Conservation (phyloP, 192 early-diverging fungal species). For the Oehlia diaphana region DNA sequence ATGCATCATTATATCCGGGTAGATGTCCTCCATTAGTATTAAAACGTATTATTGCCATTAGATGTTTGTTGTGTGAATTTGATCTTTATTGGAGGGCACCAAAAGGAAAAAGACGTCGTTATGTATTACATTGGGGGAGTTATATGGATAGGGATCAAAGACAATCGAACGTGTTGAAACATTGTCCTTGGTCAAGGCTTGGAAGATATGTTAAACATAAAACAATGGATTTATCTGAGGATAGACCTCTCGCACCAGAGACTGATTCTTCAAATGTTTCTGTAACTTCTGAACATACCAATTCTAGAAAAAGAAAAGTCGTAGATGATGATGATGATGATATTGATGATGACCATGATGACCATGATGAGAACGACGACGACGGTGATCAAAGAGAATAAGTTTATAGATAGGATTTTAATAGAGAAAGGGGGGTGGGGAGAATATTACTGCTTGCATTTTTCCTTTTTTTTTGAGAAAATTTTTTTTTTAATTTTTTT, state of each 20-base stretch:
- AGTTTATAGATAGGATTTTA: too few relatives aligned
- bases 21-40: slow-evolving; percentile 8
- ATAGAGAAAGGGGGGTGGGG: too few relatives aligned
- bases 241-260: neutral
- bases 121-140: slow-evolving; percentile 24
- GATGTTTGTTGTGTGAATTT: slow-evolving; percentile 28
- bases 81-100: slow-evolving; percentile 21
- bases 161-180: slow-evolving; percentile 3
- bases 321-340: neutral
- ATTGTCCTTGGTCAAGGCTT: slow-evolving; percentile 25
- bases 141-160: neutral
- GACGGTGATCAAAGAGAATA: too few relatives aligned
- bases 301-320: neutral
- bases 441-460: too few relatives aligned
- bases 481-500: too few relatives aligned
- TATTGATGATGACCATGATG: neutral
- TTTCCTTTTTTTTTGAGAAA: too few relatives aligned
- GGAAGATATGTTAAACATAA: slow-evolving; percentile 21
- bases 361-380: neutral
- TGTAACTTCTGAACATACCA: neutral
- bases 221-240: slow-evolving; percentile 13
- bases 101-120: slow-evolving; percentile 20
- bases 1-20: slow-evolving; percentile 21
- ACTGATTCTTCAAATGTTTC: neutral
- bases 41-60: slow-evolving; percentile 22